Base-by-base conservation (phyloP, 108 stramenopile species). In the Aurantiochytrium sp. region DNA sequence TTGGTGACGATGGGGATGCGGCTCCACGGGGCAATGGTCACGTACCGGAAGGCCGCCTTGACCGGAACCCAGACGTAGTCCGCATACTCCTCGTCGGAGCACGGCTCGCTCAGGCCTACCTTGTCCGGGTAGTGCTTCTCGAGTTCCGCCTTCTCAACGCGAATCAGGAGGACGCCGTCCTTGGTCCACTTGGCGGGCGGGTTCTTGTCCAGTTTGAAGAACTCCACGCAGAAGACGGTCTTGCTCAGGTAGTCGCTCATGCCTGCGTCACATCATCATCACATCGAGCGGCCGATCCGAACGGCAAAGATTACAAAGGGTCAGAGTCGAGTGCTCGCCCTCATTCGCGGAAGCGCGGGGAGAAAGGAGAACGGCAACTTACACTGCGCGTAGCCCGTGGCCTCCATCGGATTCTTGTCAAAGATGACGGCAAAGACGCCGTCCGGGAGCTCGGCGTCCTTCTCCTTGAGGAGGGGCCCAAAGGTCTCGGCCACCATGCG, bases 361-460 rank as follows among this genome's bases (percentile, higher is more conserved):
- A 3, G 59, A 65, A 65, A 34, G 27, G 34, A 2, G 24, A 27
- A 34, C 27, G 19, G 34, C 34, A 65, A 65, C 59, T 15, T 65
- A 52, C 85, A 85, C 48, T 50, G 48, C 10, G 85, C 87, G 48
- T 87, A 68, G 12, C 89, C 86, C 4, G 52, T 54, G 68, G 87
- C 89, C 55, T 89, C 89, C 89, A 87, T 86, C 17, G 19, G n/a
- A 86, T 89, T 89, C 89, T 89, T 89, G 89, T 89, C 89, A 4
- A 86, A 89, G 32, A 89, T 48, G 54, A 87, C 86, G 3, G 86
- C 89, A 22, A 89, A 41, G 15, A 86, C 88, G 22, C 88, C 88
- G 17, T 52, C 88, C 8, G 87, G 87, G 53, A 88, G 27, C 2
- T 54, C 52, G 1, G 37, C 42, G 30, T 85, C 52, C 27, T 27